These are phyloP conservation scores for Solanum hybrid DNA, from an alignment of 305 asterid species.

Conservation along the genomic window DNA sequence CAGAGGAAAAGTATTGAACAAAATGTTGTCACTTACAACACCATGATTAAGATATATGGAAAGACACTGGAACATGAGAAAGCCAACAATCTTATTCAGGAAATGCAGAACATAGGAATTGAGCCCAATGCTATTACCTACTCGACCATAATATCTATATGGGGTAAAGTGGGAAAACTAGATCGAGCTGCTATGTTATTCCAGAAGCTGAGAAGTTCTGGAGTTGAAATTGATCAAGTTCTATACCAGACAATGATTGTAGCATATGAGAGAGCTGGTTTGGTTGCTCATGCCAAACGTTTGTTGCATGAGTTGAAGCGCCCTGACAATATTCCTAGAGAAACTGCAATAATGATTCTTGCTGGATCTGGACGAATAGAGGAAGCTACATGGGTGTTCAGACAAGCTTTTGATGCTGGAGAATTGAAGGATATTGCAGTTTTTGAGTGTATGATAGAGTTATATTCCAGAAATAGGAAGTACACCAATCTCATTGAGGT, in stretches of 20 bases:
- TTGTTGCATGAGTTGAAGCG: slow-evolving; percentile 62
- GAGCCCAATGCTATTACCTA: slow-evolving; percentile 78
- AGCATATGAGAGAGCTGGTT: slow-evolving; percentile 83
- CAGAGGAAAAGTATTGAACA: slow-evolving; percentile 78
- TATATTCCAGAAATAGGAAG: slow-evolving; percentile 56
- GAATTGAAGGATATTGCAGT: slow-evolving; percentile 63
- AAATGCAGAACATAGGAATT: slow-evolving; percentile 68
- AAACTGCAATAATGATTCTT: slow-evolving; percentile 61
- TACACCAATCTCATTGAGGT: slow-evolving; percentile 63
- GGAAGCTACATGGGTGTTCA: slow-evolving; percentile 90
- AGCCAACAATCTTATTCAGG: slow-evolving; percentile 81
- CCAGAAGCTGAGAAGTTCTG: slow-evolving; percentile 74
- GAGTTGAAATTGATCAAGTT: slow-evolving; percentile 71
- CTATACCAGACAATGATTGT: slow-evolving; percentile 91
- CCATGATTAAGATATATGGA: slow-evolving; percentile 86
- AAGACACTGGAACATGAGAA: slow-evolving; percentile 87
- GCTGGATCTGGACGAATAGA: slow-evolving; percentile 84
- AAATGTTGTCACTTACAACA: slow-evolving; percentile 84
- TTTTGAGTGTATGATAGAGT: slow-evolving; percentile 58
- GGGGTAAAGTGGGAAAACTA: slow-evolving; percentile 82
- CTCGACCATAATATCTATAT: slow-evolving; percentile 80
- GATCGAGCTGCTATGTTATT: slow-evolving; percentile 81
- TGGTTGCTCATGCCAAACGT: slow-evolving; percentile 77
- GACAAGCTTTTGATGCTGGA: slow-evolving; percentile 66
- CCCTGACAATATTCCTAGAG: slow-evolving; percentile 84